Conservation (phyloP, 148 eudicot genomes). For the Salicornia ramosissima region DNA sequence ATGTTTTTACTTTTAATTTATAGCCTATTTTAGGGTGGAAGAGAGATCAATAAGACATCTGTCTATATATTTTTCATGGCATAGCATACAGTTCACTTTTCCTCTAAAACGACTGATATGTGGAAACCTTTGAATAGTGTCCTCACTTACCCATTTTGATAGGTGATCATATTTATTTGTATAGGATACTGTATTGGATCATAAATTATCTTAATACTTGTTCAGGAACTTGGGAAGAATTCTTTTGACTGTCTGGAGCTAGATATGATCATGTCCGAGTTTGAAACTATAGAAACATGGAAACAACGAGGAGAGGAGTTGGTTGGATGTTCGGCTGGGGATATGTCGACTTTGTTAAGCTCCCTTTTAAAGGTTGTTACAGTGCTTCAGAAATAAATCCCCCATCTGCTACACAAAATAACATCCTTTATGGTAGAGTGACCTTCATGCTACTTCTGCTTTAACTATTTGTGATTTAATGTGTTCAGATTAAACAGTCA, state of each 20-base stretch:
- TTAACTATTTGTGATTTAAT: neutral
- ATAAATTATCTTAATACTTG: neutral
- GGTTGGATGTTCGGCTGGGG: conserved; percentile 41
- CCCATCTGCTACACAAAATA: neutral
- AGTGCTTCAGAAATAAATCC: neutral
- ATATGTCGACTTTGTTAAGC: conserved; percentile 33
- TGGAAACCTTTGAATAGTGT: neutral
- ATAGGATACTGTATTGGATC: neutral
- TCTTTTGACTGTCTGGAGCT: conserved; percentile 70
- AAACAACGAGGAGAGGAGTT: conserved; percentile 45
- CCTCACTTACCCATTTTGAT: neutral
- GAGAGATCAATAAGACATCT: neutral
- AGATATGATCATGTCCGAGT: conserved; percentile 58
- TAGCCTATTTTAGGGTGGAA: neutral
- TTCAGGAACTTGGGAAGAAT: conserved; percentile 66
- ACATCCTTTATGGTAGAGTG: neutral
- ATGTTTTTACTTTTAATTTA: too few relatives aligned
- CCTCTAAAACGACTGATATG: neutral
- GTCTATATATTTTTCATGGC: neutral
- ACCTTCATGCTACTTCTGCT: neutral
- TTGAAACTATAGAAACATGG: conserved; percentile 56
- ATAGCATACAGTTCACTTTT: neutral
- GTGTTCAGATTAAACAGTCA: conserved; percentile 51
- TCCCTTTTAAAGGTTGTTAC: conserved; percentile 51
- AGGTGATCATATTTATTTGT: neutral